Evolutionary conservation across 805 yeast species (phyloP), one percentile per base, ranked within the genome.

Genomic region (Cyberlindnera nakhonratchasimensis): DNA sequence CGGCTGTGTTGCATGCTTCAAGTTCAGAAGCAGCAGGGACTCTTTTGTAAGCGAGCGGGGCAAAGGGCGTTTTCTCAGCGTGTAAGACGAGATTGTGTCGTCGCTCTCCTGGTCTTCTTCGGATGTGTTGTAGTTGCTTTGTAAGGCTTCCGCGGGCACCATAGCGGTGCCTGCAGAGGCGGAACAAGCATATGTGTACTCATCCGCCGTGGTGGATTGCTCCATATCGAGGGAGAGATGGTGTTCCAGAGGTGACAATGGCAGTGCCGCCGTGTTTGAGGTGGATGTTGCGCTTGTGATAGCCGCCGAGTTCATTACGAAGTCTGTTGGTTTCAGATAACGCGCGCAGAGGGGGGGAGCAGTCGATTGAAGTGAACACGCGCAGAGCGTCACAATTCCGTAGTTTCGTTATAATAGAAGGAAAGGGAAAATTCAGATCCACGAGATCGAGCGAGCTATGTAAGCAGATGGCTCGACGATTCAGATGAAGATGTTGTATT

Each of bases 21-120:
- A 16, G 39, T 43, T 40, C 23, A 47, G 26, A 12, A 47, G 34
- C 39, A 40, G 12, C 12, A 47, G 45, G 17, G 47, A 43, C 37
- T 47, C 39, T 30, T 39, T 47, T 7, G 50, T 47, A 9, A 46
- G 36, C 2, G 37, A 14, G 18, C 26, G 40, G 4, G 40, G 32
- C 5, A 40, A 21, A 17, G 40, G 24, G 19, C 21, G 22, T 20
- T 19, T 35, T 12, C 25, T n/a, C 13, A 20, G 25, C 10, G 25
- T 20, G 25, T 20, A 32, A 5, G 25, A 20, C 5, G 25, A 14
- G 17, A 30, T 40, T 7, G 22, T 17, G 29, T 36, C 40, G 18
- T 41, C 45, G 19, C 32, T 20, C n/a, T 40, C 43, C 24, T 34
- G 23, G 16, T 41, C 37, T 4, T 23, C 36, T 24, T 34, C 38